Evolutionary conservation across 495 filamentous ascomycete genomes (phyloP).

Genomic region (Hypomontagnella submonticulosa): DNA sequence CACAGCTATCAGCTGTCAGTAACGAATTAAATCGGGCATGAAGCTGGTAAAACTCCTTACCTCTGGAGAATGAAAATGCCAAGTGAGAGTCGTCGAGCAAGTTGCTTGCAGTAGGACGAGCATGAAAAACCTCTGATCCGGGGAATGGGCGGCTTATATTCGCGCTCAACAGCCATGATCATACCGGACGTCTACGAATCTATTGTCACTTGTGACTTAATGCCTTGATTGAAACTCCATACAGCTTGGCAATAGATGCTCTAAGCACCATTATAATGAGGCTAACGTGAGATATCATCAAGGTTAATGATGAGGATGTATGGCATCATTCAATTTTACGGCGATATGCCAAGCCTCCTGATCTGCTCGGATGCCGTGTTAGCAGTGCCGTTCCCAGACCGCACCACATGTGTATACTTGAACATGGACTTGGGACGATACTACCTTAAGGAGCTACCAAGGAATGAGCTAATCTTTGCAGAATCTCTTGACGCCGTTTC

Average conservation of each 20-base stretch:
- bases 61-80: slow-evolving; percentile 18
- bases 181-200: slow-evolving; percentile 2
- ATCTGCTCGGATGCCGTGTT: slow-evolving; percentile 41
- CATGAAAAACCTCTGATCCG: neutral
- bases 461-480: slow-evolving; percentile 30
- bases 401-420: slow-evolving; percentile 3
- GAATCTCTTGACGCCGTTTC: slow-evolving; percentile 28
- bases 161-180: slow-evolving; percentile 14
- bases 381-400: slow-evolving; percentile 8
- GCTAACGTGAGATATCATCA: slow-evolving; percentile 3
- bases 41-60: slow-evolving; percentile 7
- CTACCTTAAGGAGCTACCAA: slow-evolving; percentile 19
- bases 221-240: slow-evolving; percentile 22
- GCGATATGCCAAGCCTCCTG: slow-evolving; percentile 43
- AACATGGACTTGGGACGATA: slow-evolving; percentile 26
- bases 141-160: slow-evolving; percentile 29
- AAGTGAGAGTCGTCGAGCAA: slow-evolving; percentile 3
- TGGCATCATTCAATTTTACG: slow-evolving; percentile 14
- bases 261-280: neutral
- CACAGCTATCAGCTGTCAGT: slow-evolving; percentile 41
- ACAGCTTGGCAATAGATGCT: slow-evolving; percentile 18
- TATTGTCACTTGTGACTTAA: slow-evolving; percentile 12
- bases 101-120: neutral
- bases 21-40: neutral
- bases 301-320: slow-evolving; percentile 1